phyloP scores from a whole-genome alignment of 2,329 filamentous ascomycete species.

The Fonsecaea multimorphosa region DNA sequence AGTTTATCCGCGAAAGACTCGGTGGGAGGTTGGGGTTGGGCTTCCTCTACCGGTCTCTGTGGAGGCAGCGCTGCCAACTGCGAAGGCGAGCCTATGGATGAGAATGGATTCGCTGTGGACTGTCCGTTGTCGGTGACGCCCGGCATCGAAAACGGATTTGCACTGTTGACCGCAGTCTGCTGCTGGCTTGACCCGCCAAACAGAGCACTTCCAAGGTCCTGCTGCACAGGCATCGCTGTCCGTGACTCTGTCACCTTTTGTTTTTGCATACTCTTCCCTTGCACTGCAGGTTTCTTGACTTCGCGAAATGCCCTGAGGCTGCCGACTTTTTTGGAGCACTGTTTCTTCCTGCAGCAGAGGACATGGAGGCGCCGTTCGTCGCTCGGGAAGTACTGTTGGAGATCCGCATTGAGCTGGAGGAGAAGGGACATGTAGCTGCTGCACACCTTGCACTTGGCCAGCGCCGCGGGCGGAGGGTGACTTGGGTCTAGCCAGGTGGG shows the following conservation, averaged over 20 bases:
- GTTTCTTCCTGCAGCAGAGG: slow-evolving; percentile 77
- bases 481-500: slow-evolving; percentile 83
- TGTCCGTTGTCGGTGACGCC: slow-evolving; percentile 40
- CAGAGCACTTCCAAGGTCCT: slow-evolving; percentile 62
- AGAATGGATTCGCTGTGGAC: slow-evolving; percentile 65
- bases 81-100: slow-evolving; percentile 52
- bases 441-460: slow-evolving; percentile 88
- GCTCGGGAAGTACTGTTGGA: slow-evolving; percentile 82
- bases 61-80: slow-evolving; percentile 53
- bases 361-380: slow-evolving; percentile 90
- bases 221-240: slow-evolving; percentile 41
- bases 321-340: slow-evolving; percentile 81
- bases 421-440: slow-evolving; percentile 81
- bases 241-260: slow-evolving; percentile 37
- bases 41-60: slow-evolving; percentile 45
- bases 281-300: slow-evolving; percentile 56
- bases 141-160: slow-evolving; percentile 61
- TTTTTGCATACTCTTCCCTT: slow-evolving; percentile 22
- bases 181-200: slow-evolving; percentile 60
- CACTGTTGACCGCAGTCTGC: slow-evolving; percentile 46
- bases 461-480: slow-evolving; percentile 72
- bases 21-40: slow-evolving; percentile 62
- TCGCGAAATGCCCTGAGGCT: slow-evolving; percentile 78
- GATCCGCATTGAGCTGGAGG: slow-evolving; percentile 87
- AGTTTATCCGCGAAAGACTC: slow-evolving; percentile 77